Base-by-base conservation (phyloP, 2,329 filamentous ascomycete genomes). In the Chaetomium globosum region DNA sequence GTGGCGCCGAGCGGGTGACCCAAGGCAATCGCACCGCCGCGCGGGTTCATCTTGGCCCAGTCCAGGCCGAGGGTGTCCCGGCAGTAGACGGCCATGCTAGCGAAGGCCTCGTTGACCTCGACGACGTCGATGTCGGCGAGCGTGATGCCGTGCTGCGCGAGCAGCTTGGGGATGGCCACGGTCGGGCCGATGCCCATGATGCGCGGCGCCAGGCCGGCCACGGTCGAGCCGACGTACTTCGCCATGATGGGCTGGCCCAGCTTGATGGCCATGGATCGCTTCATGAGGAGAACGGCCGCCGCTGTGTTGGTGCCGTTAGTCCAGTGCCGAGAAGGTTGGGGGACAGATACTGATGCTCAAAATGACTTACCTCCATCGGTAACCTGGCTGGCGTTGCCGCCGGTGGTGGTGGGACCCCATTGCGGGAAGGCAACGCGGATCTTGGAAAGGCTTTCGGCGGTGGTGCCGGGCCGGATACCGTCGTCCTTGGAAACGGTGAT, bases 81-180 rank as follows among this genome's bases (percentile, higher is more conserved):
- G 80, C 93, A 97, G 85, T 97, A 98, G 33, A 97, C 93, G 1
- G 92, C 93, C 95, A 98, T 98, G 60, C 91, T 95, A 26, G 93
- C 94, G 74, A 99, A 99, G 1, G 95, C 95, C 84, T 99, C 95
- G 82, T 99, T 99, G 75, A 99, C 80, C 84, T 98, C 95, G 72
- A 94, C 83, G 43, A 98, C 85, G 75, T 99, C 95, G 68, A 95
- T 86, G 73, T 98, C 95, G 65, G 89, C 85, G 61, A 96, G 81
- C 28, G 84, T 86, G 67, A 99, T 79, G 78, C 89, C 87, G 84
- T 89, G 88, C 80, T 95, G 89, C 74, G 80, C 79, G 54, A 99
- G 85, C 33, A 99, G 87, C 86, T 99, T 99, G 69, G 87, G 87
- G 69, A 90, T 89, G 65, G 86, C 87, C 43, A 89, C 78, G 52